Evolutionary conservation across 1,284 basidiomycete species (phyloP).

Genomic region (Pseudozyma flocculosa): DNA sequence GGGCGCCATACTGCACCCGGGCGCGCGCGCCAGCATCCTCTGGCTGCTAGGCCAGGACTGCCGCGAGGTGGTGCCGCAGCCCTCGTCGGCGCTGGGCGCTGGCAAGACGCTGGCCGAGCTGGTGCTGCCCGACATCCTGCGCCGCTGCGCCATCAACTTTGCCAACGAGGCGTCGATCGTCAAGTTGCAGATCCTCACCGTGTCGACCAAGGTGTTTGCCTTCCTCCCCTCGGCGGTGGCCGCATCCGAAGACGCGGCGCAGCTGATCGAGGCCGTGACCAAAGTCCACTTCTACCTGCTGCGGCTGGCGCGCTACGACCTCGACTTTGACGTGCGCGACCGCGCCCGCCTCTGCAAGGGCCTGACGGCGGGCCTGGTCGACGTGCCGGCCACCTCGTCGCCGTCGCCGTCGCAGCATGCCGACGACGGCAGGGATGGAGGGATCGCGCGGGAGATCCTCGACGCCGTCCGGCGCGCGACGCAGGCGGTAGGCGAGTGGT

Average conservation of each 20-base stretch:
- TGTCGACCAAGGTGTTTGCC: conserved; percentile 43
- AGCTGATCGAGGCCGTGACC: conserved; percentile 13
- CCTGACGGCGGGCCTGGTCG: conserved; percentile 27
- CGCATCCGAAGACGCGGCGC: conserved; percentile 8
- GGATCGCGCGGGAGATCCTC: conserved; percentile 9
- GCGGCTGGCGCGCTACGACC: conserved; percentile 43
- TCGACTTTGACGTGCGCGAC: conserved; percentile 47
- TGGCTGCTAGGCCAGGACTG: conserved; percentile 55
- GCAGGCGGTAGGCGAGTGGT: conserved; percentile 11
- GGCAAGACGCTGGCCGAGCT: conserved; percentile 39
- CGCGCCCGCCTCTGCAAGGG: conserved; percentile 48
- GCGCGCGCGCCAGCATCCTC: conserved; percentile 41
- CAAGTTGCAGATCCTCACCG: conserved; percentile 46
- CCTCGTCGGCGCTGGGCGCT: neutral
- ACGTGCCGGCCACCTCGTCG: neutral
- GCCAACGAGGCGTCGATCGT: conserved; percentile 32
- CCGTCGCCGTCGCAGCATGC: no score
- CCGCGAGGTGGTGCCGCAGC: conserved; percentile 11
- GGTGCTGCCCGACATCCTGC: conserved; percentile 48
- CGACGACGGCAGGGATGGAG: no score
- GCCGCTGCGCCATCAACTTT: conserved; percentile 49
- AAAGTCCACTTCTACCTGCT: conserved; percentile 41
- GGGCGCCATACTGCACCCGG: conserved; percentile 28
- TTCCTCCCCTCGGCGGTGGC: conserved; percentile 19
- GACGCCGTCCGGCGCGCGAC: conserved; percentile 10